Percentiles rank a stretch among this genome's conserved stretches.
These are phyloP conservation scores for Calocybe gambosa DNA, from an alignment of 1,284 basidiomycete genomes.

Conservation along the genomic window DNA sequence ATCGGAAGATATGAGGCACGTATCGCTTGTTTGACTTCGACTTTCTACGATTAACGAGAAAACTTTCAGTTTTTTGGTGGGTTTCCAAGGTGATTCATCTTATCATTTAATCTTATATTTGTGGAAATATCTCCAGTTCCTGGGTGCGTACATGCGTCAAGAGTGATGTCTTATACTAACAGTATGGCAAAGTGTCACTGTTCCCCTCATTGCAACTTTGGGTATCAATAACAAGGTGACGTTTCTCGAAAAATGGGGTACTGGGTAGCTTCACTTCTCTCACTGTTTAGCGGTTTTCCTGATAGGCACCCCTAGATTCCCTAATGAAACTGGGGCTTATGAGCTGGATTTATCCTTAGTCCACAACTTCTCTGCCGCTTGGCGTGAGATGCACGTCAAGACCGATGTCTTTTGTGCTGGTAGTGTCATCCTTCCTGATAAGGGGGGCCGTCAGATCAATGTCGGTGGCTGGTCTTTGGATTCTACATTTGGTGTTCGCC, in stretches of 20 bases:
- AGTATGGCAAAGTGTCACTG: slow-evolving; percentile 45
- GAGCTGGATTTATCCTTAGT: slow-evolving; percentile 61
- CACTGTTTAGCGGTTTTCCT: not conserved
- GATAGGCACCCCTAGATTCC: slow-evolving; percentile 28
- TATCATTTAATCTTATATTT: not conserved
- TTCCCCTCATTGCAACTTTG: slow-evolving; percentile 66
- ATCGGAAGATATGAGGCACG: slow-evolving; percentile 62
- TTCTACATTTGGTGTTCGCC: slow-evolving; percentile 62
- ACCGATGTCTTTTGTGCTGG: slow-evolving; percentile 74
- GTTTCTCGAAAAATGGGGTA: slow-evolving; percentile 63
- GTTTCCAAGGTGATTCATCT: slow-evolving; percentile 11
- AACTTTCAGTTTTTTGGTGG: slow-evolving; percentile 48
- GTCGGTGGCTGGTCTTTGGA: slow-evolving; percentile 58
- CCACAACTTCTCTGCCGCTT: slow-evolving; percentile 48
- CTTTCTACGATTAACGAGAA: not conserved
- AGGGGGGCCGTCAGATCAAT: slow-evolving; percentile 60
- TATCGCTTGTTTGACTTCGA: not conserved
- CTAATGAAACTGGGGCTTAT: slow-evolving; percentile 70
- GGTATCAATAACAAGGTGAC: slow-evolving; percentile 74
- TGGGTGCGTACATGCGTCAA: slow-evolving; percentile 28
- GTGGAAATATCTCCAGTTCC: slow-evolving; percentile 27
- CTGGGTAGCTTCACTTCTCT: slow-evolving; percentile 24
- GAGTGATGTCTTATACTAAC: slow-evolving; percentile 1
- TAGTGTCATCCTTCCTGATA: slow-evolving; percentile 65
- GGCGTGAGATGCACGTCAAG: slow-evolving; percentile 69